Percentiles rank a stretch among this genome's conserved stretches.
These are phyloP conservation scores for Nannizzia gypsea DNA, from an alignment of 2,329 filamentous ascomycete species.

Conservation along the genomic window DNA sequence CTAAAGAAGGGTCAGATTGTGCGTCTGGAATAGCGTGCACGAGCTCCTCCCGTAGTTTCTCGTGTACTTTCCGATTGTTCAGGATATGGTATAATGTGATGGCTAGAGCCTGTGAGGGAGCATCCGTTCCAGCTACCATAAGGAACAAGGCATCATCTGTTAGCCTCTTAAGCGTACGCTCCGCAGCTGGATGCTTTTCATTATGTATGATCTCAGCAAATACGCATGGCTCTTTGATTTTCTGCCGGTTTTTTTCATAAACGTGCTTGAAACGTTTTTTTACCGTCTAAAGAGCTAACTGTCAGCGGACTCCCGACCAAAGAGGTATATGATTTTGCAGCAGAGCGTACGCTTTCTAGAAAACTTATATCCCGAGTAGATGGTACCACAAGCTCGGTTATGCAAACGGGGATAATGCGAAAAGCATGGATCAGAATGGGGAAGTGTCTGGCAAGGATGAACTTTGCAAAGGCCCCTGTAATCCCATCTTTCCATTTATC, in stretches of 20 bases:
- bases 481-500: not conserved
- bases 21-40: slow-evolving; percentile 15
- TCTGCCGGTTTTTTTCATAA: not conserved
- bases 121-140: slow-evolving; percentile 21
- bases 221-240: not conserved
- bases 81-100: slow-evolving; percentile 21
- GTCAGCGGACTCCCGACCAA: no score
- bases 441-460: not conserved
- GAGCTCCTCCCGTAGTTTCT: slow-evolving; percentile 17
- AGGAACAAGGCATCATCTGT: slow-evolving; percentile 20
- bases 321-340: not conserved
- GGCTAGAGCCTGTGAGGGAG: slow-evolving; percentile 18
- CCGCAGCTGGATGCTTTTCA: slow-evolving; percentile 14
- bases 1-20: not conserved
- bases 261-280: not conserved
- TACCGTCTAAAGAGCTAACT: not conserved
- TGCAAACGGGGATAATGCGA: not conserved
- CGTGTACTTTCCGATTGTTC: slow-evolving; percentile 15
- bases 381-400: not conserved
- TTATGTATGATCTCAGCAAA: not conserved
- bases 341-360: not conserved
- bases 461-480: not conserved
- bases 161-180: slow-evolving; percentile 17
- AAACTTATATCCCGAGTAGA: not conserved
- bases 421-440: not conserved